Conservation (phyloP, 2,329 filamentous ascomycete species). For the Amylocarpus encephaloides region DNA sequence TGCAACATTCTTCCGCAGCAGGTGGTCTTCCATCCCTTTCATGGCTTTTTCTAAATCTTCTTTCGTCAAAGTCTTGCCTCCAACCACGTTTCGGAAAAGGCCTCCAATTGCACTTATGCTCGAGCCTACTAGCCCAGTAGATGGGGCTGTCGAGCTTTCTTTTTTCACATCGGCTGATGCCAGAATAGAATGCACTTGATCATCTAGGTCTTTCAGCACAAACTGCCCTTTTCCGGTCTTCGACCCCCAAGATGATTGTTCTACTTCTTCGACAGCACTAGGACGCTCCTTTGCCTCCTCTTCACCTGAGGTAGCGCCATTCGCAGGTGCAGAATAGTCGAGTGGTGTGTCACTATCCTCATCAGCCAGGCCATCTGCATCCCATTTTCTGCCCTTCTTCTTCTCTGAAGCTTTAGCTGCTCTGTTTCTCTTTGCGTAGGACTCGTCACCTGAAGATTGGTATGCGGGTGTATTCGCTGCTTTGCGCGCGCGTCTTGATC, state of each 20-base stretch:
- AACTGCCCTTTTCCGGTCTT: constrained; percentile 86
- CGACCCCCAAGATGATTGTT: constrained; percentile 76
- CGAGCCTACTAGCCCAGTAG: constrained; percentile 66
- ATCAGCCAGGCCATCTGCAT: constrained; percentile 78
- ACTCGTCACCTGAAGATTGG: constrained; percentile 80
- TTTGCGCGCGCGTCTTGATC: constrained; percentile 73
- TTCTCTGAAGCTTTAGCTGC: constrained; percentile 44
- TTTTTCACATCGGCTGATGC: constrained; percentile 68
- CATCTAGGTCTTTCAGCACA: constrained; percentile 84
- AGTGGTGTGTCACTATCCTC: constrained; percentile 71
- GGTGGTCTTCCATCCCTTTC: constrained; percentile 92
- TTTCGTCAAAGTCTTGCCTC: constrained; percentile 85
- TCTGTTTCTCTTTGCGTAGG: constrained; percentile 52
- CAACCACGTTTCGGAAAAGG: constrained; percentile 89
- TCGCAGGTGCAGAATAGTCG: constrained; percentile 74
- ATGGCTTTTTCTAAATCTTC: constrained; percentile 86
- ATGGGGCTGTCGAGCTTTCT: constrained; percentile 35
- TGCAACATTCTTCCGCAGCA: constrained; percentile 93
- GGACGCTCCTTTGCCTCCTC: constrained; percentile 43
- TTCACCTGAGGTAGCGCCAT: constrained; percentile 47
- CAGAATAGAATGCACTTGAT: constrained; percentile 87
- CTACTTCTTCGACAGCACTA: constrained; percentile 64
- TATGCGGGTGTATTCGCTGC: constrained; percentile 55
- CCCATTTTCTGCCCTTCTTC: constrained; percentile 91
- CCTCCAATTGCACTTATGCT: constrained; percentile 78